Percentiles rank a stretch among this genome's conserved stretches.
Conservation (phyloP, 192 early-diverging fungal genomes). For the Funneliformis mosseae region DNA sequence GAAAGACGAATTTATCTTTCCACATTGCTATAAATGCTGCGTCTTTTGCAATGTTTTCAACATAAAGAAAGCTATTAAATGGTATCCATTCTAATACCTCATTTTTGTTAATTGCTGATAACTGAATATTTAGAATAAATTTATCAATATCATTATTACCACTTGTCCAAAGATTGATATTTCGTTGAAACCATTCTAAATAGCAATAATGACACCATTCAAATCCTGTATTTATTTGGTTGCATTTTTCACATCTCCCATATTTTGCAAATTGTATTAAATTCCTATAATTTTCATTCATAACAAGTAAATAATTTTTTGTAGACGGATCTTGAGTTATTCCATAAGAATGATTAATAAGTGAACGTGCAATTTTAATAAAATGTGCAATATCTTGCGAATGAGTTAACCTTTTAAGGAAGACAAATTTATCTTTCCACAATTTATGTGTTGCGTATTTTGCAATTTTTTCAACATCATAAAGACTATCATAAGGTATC, state of each 20-base stretch:
- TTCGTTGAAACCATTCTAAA: background rate
- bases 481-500: background rate
- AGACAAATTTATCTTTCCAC: no score
- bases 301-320: no score
- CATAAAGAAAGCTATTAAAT: background rate
- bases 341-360: no score
- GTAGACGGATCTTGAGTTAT: no score
- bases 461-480: background rate
- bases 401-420: no score
- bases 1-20: no score
- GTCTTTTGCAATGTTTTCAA: background rate
- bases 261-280: no score
- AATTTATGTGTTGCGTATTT: background rate
- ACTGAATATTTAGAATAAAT: background rate
- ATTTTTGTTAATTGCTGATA: background rate
- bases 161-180: background rate
- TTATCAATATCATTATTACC: background rate
- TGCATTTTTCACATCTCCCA: background rate
- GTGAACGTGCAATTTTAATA: no score
- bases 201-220: background rate
- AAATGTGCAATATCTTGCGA: no score
- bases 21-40: background rate
- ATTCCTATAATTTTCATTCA: no score
- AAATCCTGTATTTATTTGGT: background rate
- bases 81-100: background rate